Percentiles rank a stretch among this genome's conserved stretches.
Evolutionary conservation across 2,329 filamentous ascomycete species (phyloP).

Genomic region (Cercospora sp.): DNA sequence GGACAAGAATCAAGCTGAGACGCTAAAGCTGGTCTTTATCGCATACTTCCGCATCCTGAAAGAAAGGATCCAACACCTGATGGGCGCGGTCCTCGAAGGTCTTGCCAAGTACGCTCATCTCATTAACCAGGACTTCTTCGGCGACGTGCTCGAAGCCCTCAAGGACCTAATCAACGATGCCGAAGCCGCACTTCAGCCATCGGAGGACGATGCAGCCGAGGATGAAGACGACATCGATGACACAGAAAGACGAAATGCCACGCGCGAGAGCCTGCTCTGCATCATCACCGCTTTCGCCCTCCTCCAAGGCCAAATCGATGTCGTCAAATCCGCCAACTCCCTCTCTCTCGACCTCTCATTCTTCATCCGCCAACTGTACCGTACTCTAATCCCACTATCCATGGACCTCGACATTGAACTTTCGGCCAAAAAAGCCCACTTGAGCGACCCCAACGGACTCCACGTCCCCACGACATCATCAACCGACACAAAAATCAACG

Average conservation of each 20-base stretch:
- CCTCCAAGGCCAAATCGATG: constrained; percentile 82
- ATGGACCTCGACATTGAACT: constrained; percentile 85
- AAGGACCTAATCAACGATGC: constrained; percentile 87
- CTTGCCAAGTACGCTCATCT: constrained; percentile 91
- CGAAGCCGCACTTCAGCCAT: constrained; percentile 47
- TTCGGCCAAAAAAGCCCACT: constrained; percentile 70
- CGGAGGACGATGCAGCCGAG: constrained; percentile 48
- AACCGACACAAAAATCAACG: constrained; percentile 70
- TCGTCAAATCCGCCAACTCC: constrained; percentile 74
- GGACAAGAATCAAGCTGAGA: constrained; percentile 92
- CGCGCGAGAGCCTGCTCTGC: constrained; percentile 85
- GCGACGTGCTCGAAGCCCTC: constrained; percentile 88
- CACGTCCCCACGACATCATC: constrained; percentile 49
- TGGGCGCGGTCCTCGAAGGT: constrained; percentile 96
- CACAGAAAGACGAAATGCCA: constrained; percentile 64
- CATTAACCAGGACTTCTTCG: constrained; percentile 99
- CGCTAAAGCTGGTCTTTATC: constrained; percentile 91
- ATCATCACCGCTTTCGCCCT: constrained; percentile 97
- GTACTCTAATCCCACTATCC: constrained; percentile 74
- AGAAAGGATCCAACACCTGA: constrained; percentile 73
- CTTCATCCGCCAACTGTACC: constrained; percentile 93
- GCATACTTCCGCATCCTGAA: constrained; percentile 95
- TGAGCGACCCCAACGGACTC: constrained; percentile 53
- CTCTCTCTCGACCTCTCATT: constrained; percentile 90
- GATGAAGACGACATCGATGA: constrained; percentile 48